A percentile compares a stretch with the other conserved stretches of the same genome.
Evolutionary conservation across 768 basidiomycete species (phyloP).

Genomic region (Sporobolomyces pararoseus): DNA sequence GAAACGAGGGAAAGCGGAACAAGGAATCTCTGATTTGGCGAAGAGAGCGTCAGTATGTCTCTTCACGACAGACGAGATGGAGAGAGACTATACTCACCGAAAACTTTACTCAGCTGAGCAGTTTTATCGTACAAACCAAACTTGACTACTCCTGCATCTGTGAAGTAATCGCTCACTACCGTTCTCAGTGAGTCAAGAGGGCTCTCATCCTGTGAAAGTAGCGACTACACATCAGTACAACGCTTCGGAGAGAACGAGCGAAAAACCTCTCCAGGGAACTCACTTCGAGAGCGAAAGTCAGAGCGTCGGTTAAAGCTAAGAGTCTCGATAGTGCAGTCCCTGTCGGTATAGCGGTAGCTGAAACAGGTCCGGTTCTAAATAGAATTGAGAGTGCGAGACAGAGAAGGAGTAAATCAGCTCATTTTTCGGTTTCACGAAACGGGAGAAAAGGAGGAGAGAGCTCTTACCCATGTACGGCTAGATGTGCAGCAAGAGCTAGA

Average conservation of each 20-base stretch:
- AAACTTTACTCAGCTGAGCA: constrained; percentile 30
- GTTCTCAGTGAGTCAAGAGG: constrained; percentile 22
- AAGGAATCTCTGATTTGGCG: constrained; percentile 36
- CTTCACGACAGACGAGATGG: not conserved
- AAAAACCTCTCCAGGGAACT: not conserved
- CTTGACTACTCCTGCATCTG: constrained; percentile 38
- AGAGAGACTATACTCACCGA: constrained; percentile 16
- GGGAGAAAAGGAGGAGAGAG: not conserved
- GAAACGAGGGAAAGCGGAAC: constrained; percentile 38
- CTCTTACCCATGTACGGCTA: constrained; percentile 30
- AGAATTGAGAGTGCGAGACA: too few species aligned
- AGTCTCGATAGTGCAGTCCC: constrained; percentile 21
- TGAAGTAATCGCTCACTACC: constrained; percentile 34
- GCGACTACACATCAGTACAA: not conserved
- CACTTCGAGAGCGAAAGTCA: constrained; percentile 32
- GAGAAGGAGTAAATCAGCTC: too few species aligned
- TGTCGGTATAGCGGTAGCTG: constrained; percentile 16
- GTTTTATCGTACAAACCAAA: constrained; percentile 32
- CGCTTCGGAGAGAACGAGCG: too few species aligned
- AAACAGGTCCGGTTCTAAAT: constrained; percentile 36
- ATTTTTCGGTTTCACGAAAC: not conserved
- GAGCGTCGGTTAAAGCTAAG: constrained; percentile 23
- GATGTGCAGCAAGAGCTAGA: constrained; percentile 21
- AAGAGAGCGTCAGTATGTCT: not conserved
- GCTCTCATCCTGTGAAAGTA: constrained; percentile 13